Base-by-base conservation (phyloP, 352 stramenopile genomes). In the Thalassiosira hispida region DNA sequence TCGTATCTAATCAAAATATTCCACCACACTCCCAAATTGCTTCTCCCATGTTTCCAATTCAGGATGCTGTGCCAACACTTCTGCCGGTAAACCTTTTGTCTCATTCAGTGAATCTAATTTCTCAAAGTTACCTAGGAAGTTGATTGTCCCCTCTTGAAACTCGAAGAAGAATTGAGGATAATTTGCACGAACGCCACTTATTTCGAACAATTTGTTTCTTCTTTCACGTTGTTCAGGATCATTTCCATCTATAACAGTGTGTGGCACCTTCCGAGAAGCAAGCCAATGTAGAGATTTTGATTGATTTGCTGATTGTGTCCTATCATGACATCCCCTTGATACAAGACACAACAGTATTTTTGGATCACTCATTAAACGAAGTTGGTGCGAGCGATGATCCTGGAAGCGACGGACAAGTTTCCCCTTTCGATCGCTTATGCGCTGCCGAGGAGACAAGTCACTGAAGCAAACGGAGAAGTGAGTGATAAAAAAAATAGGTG, bases 111-210 rank as follows among this genome's bases (percentile, higher is more conserved):
- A 31, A 56, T 89, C 77, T 25, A 91, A 46, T 31, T 65, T 86
- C 0, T 87, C 78, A 61, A 78, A 91, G 47, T 86, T 80, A 38
- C 84, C 83, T 14, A 73, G 74, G 42, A 65, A 79, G 38, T 27
- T 62, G 16, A 77, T 77, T 56, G 53, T 62, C 0, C 33, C 67
- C 46, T 84, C 70, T 27, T 60, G 49, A 47, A 73, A 66, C 35
- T 83, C 47, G 40, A 87, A 76, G 74, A 92, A 93, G 59, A 93
- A 90, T 78, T 93, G 88, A 14, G 88, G 88, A 81, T 92, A 93
- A 27, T 90, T 89, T n/a, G 68, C 87, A 23, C 85, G 61, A 42
- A 90, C 53, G 20, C 81, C 83, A 63, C 77, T 89, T 11, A 91
- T 83, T 12, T 55, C 68, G 73, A 93, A 93, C 16, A 93, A 77